Evolutionary conservation across 345 rosid species (phyloP), one percentile per base, ranked within the genome.

Genomic region (Populus euphratica): DNA sequence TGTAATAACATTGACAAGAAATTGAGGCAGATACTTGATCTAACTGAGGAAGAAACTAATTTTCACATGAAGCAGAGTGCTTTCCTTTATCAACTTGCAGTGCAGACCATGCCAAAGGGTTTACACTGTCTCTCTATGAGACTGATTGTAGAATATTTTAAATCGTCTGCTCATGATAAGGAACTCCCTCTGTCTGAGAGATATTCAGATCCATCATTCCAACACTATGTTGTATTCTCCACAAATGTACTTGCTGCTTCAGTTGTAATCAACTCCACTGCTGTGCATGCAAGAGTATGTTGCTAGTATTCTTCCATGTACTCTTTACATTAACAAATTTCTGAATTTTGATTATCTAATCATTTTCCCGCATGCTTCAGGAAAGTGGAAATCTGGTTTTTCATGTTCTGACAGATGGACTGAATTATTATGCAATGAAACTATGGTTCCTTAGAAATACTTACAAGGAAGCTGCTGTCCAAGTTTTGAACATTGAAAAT

Each of bases 1-100:
- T 93, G 98, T 77, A 88, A 89, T 80, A 96, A 93, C 65, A 90
- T 96, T 80, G 96, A 91, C 93, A 96, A 89, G 88, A 96, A 93
- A 86, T 66, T 93, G 86, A 89, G 97, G 79, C 99, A 96, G 87
- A 90, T 96, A 78, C 86, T 87, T 77, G 99, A 96, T 79, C 73
- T 91, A 88, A 91, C 95, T 0, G 94, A 91, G 77, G 98, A 91
- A 81, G 99, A 96, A 89, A 94, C 98, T 72, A 87, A 87, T 83
- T 93, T 93, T 83, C 91, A 94, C 86, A 86, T 85, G 90, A 92
- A 87, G 85, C 94, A 88, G 87, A 87, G 91, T 84, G 90, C 90
- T 80, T 90, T 85, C 85, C 90, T 91, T 68, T 89, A 75, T 72
- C 85, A 82, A 74, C 77, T 82, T 23, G 79, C 82, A 66, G 79